Conservation (phyloP, 2,329 filamentous ascomycete genomes). For the Colletotrichum endophyticum region DNA sequence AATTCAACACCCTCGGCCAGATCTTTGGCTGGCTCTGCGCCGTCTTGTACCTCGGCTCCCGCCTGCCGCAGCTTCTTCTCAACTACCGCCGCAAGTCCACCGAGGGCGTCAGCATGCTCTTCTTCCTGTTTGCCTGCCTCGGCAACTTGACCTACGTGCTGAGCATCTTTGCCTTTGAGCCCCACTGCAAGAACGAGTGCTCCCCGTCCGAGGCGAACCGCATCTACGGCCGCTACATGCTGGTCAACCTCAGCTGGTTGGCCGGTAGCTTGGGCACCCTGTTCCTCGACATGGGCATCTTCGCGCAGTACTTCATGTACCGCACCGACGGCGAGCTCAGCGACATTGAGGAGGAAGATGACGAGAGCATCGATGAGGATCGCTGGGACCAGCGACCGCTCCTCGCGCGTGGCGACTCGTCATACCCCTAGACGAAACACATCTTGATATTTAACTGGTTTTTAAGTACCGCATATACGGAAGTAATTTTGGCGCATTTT, state of each 20-base stretch:
- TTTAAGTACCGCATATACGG: background rate
- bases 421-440: background rate
- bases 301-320: conserved; percentile 92
- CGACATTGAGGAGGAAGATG: conserved; percentile 27
- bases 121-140: conserved; percentile 95
- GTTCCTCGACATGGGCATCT: conserved; percentile 83
- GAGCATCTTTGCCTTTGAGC: conserved; percentile 89
- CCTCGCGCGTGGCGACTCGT: conserved; percentile 24
- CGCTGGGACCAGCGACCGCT: conserved; percentile 41
- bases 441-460: background rate
- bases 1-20: conserved; percentile 81
- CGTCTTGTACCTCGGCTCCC: conserved; percentile 84
- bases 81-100: conserved; percentile 94
- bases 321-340: conserved; percentile 47
- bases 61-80: conserved; percentile 87
- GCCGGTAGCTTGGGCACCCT: conserved; percentile 88
- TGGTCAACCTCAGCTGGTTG: conserved; percentile 91
- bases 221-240: conserved; percentile 81
- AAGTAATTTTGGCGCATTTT: background rate
- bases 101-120: conserved; percentile 90
- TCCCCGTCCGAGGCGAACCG: conserved; percentile 64
- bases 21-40: conserved; percentile 95
- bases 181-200: conserved; percentile 68
- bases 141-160: conserved; percentile 94
- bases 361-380: conserved; percentile 32